A percentile compares a stretch with the other conserved stretches of the same genome.
phyloP scores from a whole-genome alignment of 371 early-diverging fungal species.

The Rhizopus arrhizus region DNA sequence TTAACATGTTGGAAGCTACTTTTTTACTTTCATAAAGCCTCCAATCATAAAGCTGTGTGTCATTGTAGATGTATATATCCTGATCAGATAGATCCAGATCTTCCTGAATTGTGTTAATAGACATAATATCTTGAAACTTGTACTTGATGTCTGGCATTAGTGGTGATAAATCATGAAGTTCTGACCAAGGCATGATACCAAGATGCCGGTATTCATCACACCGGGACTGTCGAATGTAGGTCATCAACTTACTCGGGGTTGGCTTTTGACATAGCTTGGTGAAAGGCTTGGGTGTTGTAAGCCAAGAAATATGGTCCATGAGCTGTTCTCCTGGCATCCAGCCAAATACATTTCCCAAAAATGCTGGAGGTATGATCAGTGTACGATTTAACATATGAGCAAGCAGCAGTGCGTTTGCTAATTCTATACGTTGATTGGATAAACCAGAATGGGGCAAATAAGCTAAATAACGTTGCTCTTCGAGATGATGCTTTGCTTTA shows the following conservation, averaged over 20 bases:
- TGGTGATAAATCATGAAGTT: slow-evolving; percentile 32
- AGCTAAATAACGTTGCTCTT: slow-evolving; percentile 42
- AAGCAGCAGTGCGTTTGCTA: slow-evolving; percentile 58
- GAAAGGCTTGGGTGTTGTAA: slow-evolving; percentile 38
- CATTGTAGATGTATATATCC: slow-evolving; percentile 40
- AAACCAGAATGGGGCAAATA: slow-evolving; percentile 63
- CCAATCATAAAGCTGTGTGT: slow-evolving; percentile 51
- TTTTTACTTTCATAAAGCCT: slow-evolving; percentile 37
- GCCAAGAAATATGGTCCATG: slow-evolving; percentile 29
- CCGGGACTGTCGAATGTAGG: slow-evolving; percentile 25
- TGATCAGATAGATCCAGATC: slow-evolving; percentile 24
- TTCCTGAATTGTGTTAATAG: slow-evolving; percentile 23
- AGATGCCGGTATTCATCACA: slow-evolving; percentile 38
- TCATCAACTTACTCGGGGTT: slow-evolving; percentile 17
- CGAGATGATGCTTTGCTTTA: background rate
- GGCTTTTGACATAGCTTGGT: slow-evolving; percentile 27
- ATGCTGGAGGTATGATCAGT: slow-evolving; percentile 58
- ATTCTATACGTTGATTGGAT: slow-evolving; percentile 61
- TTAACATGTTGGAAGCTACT: slow-evolving; percentile 20
- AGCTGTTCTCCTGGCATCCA: slow-evolving; percentile 37
- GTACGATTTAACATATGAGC: slow-evolving; percentile 59
- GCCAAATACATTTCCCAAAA: slow-evolving; percentile 43
- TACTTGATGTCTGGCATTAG: slow-evolving; percentile 20
- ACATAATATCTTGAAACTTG: slow-evolving; percentile 28
- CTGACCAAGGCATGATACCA: slow-evolving; percentile 41